Conservation (phyloP, 805 yeast species). For the Kluyveromyces siamensis region DNA sequence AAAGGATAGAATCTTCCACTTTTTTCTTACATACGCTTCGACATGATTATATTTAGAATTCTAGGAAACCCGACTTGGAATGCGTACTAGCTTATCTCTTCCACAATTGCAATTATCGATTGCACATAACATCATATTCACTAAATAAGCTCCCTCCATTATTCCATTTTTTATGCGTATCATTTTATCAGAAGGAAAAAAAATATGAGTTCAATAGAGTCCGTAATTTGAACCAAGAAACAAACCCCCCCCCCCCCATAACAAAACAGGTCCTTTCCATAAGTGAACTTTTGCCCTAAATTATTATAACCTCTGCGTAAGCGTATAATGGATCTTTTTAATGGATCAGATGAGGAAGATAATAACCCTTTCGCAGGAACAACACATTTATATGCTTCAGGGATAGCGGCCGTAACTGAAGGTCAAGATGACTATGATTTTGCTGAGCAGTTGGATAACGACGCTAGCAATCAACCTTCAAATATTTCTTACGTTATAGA, state of each 20-base stretch:
- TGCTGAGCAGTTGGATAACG: neutral
- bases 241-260: neutral
- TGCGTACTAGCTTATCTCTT: neutral
- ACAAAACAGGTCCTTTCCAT: neutral
- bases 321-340: constrained; percentile 12
- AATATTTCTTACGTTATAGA: neutral
- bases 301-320: neutral
- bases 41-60: neutral
- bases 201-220: too few relatives aligned
- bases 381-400: constrained; percentile 30
- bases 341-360: constrained; percentile 28
- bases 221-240: too few relatives aligned
- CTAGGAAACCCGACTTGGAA: neutral
- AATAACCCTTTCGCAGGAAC: constrained; percentile 33
- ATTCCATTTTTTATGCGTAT: too few relatives aligned
- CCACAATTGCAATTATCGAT: neutral
- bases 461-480: neutral
- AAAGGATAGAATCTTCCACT: neutral
- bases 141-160: neutral
- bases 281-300: neutral
- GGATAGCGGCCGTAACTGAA: constrained; percentile 23
- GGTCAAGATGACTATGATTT: constrained; percentile 11
- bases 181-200: too few relatives aligned
- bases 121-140: too few relatives aligned
- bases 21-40: neutral